phyloP scores from a whole-genome alignment of 2,329 filamentous ascomycete species.

The Fusarium sulawesiense region DNA sequence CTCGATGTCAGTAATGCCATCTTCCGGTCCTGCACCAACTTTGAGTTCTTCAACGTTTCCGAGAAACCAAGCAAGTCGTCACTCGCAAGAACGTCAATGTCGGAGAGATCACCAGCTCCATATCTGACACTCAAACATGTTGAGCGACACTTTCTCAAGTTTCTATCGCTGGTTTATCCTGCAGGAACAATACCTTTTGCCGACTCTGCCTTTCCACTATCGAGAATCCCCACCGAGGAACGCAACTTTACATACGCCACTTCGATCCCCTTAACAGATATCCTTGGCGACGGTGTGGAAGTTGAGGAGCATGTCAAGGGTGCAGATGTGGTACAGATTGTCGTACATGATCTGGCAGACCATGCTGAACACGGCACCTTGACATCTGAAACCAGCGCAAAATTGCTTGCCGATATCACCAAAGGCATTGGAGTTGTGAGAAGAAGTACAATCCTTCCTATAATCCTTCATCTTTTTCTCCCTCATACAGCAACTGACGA shows the following conservation, averaged over 20 bases:
- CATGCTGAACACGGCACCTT: conserved; percentile 29
- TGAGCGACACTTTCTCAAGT: conserved; percentile 76
- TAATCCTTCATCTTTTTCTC: conserved; percentile 64
- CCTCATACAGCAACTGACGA: conserved; percentile 43
- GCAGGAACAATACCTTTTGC: conserved; percentile 66
- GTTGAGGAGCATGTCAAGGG: conserved; percentile 74
- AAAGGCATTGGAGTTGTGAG: conserved; percentile 69
- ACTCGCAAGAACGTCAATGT: conserved; percentile 40
- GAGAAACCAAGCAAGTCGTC: conserved; percentile 58
- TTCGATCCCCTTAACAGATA: conserved; percentile 69
- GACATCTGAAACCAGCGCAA: conserved; percentile 36
- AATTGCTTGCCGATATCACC: conserved; percentile 64
- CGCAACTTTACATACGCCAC: conserved; percentile 75
- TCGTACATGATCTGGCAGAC: conserved; percentile 52
- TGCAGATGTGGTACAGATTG: conserved; percentile 74
- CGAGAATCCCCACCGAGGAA: conserved; percentile 68
- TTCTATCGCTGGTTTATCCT: conserved; percentile 70
- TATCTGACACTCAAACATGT: conserved; percentile 75
- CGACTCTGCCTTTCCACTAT: conserved; percentile 73
- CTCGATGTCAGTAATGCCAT: conserved; percentile 67
- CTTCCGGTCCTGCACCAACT: conserved; percentile 75
- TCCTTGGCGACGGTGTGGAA: conserved; percentile 66
- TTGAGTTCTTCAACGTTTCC: conserved; percentile 81
- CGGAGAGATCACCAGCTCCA: conserved; percentile 60
- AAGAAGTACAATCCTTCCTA: conserved; percentile 69